Evolutionary conservation across 306 rosid species (phyloP), one percentile per base, ranked within the genome.

Genomic region (Leucaena leucocephala): DNA sequence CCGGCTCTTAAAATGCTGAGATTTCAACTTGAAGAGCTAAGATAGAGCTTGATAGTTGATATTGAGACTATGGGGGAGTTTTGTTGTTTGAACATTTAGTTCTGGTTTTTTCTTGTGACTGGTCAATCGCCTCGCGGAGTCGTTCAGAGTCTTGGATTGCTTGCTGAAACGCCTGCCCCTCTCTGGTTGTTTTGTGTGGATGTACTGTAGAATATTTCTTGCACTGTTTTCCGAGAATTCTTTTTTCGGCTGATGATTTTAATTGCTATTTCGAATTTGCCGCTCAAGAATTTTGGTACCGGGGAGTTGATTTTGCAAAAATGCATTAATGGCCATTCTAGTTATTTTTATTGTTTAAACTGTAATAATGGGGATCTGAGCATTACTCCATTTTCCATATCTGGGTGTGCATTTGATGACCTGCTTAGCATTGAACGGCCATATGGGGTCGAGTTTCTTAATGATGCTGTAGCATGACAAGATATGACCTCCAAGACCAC

Each of bases 351-450:
- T 16, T 67, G 27, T 80, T 84, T 48, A 54, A 72, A 39, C 57
- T 52, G 14, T 70, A 55, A 58, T 66, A 68, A 78, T 68, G 0
- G 65, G 72, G 77, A 59, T 78, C 77, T 83, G 54, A 66, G 15
- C 22, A 33, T 59, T 5, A 36, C 43, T 39, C 22, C 17, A 1
- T 55, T 68, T 68, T 76, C 54, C 34, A 5, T 70, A 40, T 35
- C 48, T 58, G 4, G 4, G 4, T 6, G 61, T 19, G 62, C 13
- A 21, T 7, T 54, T 54, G 59, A n/a, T 19, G 12, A 52, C 27
- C 19, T 57, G 34, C 34, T 8, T 19, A 54, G 22, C 27, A 17
- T 54, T 27, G 59, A 54, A 17, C 8, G 11, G 59, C 59, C 11
- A 17, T 17, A 17, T 2, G n/a, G 27, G 27, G 27, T 54, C 3